Conservation (phyloP, 305 asterid species). For the Withania somnifera region DNA sequence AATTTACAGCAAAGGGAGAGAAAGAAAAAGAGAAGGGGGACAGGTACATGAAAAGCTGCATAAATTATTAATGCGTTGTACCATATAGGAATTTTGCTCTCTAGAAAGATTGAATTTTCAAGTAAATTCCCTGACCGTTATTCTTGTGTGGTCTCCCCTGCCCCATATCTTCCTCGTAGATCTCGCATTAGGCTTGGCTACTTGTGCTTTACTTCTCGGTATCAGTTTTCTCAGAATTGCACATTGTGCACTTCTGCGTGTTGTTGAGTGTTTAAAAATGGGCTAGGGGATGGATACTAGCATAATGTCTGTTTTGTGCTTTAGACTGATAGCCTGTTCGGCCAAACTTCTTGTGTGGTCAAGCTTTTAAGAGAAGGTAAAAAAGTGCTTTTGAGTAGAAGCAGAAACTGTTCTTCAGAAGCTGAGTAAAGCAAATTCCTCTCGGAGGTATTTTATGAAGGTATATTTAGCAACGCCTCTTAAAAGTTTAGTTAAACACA, state of each 20-base stretch:
- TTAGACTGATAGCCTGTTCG: neutral
- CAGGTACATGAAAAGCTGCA: neutral
- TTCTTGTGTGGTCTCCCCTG: neutral
- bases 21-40: neutral
- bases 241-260: neutral
- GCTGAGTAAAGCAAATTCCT: no score
- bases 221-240: neutral
- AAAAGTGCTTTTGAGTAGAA: no score
- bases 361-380: no score
- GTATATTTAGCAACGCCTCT: no score
- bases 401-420: no score
- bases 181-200: neutral
- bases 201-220: neutral
- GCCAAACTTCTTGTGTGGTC: neutral
- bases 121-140: neutral
- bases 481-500: no score
- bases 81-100: constrained; percentile 10
- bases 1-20: neutral
- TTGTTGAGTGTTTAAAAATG: neutral
- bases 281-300: neutral
- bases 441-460: no score
- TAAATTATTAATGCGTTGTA: neutral
- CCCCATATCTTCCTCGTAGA: neutral
- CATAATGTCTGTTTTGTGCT: neutral
- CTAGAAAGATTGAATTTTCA: neutral